Evolutionary conservation across 2,329 filamentous ascomycete genomes (phyloP).

Genomic region (Mollisiaceae sp.): DNA sequence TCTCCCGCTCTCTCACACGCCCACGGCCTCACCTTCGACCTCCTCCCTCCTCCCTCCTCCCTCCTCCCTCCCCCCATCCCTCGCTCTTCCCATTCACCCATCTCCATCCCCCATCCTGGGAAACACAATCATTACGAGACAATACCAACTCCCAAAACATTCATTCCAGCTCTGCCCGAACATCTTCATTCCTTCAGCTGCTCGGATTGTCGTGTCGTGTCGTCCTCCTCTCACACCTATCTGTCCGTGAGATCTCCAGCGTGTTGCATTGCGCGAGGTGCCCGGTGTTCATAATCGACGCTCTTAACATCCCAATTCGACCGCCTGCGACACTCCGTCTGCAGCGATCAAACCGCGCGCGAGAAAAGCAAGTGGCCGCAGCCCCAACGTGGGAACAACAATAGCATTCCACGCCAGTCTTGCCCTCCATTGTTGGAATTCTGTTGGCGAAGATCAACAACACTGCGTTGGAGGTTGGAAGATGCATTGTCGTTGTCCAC

Average conservation of each 20-base stretch:
- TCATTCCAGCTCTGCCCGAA: not conserved
- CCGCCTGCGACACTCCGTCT: slow-evolving; percentile 24
- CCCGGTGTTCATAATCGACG: slow-evolving; percentile 15
- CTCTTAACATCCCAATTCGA: slow-evolving; percentile 20
- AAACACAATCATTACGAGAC: slow-evolving; percentile 11
- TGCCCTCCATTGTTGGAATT: not conserved
- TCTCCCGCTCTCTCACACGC: not conserved
- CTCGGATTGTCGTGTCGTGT: not conserved
- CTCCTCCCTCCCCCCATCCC: not conserved
- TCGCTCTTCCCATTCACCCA: too few relatives aligned
- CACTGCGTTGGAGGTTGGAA: slow-evolving; percentile 10
- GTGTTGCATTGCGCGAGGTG: slow-evolving; percentile 5
- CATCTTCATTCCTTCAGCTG: slow-evolving; percentile 13
- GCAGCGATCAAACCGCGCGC: slow-evolving; percentile 30
- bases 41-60: not conserved
- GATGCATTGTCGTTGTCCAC: slow-evolving; percentile 23
- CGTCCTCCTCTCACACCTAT: not conserved
- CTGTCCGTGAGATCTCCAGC: not conserved
- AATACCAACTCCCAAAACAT: not conserved
- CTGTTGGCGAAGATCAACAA: slow-evolving; percentile 4
- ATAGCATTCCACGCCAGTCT: slow-evolving; percentile 8
- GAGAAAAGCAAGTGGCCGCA: slow-evolving; percentile 19
- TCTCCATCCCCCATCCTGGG: not conserved
- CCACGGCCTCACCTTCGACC: slow-evolving; percentile 9
- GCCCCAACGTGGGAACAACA: slow-evolving; percentile 5